These are phyloP conservation scores for Phytopythium kandeliae DNA, from an alignment of 352 stramenopile species.

Conservation along the genomic window DNA sequence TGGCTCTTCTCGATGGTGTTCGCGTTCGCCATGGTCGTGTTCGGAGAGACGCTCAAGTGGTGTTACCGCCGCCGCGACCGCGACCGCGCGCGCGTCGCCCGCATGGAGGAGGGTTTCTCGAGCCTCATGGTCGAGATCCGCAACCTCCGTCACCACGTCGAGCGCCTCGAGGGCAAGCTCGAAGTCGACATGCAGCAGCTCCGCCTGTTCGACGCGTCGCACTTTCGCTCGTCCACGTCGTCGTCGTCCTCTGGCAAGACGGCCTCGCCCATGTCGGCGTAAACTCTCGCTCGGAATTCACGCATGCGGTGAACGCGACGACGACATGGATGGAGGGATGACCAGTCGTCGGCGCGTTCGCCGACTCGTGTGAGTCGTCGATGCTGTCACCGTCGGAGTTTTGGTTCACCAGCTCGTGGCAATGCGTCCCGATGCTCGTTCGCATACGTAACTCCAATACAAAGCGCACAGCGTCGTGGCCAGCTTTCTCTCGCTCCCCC, in stretches of 20 bases:
- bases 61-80: constrained; percentile 55
- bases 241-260: constrained; percentile 37
- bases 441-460: background rate
- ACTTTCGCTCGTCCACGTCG: constrained; percentile 48
- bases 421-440: background rate
- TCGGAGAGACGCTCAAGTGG: constrained; percentile 67
- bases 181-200: constrained; percentile 43
- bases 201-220: constrained; percentile 10
- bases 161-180: constrained; percentile 56
- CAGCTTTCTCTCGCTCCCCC: too few species aligned
- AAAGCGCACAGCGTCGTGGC: too few species aligned
- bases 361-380: background rate
- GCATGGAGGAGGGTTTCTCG: constrained; percentile 34
- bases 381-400: background rate
- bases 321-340: background rate
- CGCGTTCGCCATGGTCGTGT: constrained; percentile 57
- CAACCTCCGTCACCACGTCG: constrained; percentile 47
- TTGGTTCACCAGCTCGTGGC: background rate
- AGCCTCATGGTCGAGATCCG: constrained; percentile 52
- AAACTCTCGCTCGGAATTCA: too few species aligned
- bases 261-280: constrained; percentile 8
- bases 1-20: constrained; percentile 50
- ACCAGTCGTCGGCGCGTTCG: background rate
- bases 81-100: constrained; percentile 25
- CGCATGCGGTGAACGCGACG: background rate